Evolutionary conservation across 768 basidiomycete species (phyloP), one percentile per base, ranked within the genome.

Genomic region (Mycena epipterygia): DNA sequence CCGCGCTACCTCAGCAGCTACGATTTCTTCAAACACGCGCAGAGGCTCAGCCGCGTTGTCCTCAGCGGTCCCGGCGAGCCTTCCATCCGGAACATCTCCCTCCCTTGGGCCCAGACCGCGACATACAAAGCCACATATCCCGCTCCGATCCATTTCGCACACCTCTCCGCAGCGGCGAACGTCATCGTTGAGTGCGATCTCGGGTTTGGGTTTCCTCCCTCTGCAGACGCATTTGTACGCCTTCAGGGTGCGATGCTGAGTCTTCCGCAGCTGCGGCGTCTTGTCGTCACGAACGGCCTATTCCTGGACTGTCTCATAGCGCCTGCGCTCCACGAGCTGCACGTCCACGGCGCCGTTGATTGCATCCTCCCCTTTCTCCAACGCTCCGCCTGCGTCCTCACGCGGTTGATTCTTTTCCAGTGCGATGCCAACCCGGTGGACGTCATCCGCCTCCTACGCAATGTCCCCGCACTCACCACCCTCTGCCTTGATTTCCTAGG

Each of bases 101-200:
- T 64, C 12, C 63, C 63, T 3, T 64, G 63, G 63, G n/a, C 3
- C 29, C 63, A 64, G 9, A 6, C 56, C n/a, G 46, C 52, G 4
- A 46, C 53, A 9, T 64, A 55, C 39, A 55, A 64, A 27, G 63
- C 39, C 1, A 33, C 52, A 5, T 46, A 64, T 19, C 23, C 7
- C 29, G n/a, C 13, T 0, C 13, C 5, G 5, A 64, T 14, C 8
- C 63, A 55, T 30, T 17, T 64, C 30, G 29, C 5, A 12, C 29
- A 32, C 23, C 39, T 64, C 9, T 37, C 63, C 30, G 44, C 42
- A 2, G 33, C 46, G 27, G 19, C 41, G 19, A 14, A 13, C 11
- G 41, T 27, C 29, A 52, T 64, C 27, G 64, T 66, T n/a, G 46
- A 66, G 6, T 58, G 55, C 46, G 52, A 64, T n/a, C 19, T 64